These are phyloP conservation scores for Lachnellula occidentalis DNA, from an alignment of 2,329 filamentous ascomycete species.

Conservation along the genomic window DNA sequence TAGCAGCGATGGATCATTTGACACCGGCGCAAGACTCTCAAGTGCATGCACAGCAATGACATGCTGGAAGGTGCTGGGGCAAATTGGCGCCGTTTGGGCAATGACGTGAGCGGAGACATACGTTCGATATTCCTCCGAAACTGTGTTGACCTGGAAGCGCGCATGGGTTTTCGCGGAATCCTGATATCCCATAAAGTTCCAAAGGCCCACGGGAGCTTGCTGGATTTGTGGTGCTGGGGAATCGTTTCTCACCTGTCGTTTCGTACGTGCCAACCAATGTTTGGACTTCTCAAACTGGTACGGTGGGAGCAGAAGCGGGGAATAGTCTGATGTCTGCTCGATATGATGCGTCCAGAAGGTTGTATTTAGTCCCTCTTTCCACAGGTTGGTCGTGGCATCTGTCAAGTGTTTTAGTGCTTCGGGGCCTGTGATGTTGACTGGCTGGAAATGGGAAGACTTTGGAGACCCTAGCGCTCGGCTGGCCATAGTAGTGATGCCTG, in stretches of 20 bases:
- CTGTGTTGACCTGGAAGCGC: constrained; percentile 17
- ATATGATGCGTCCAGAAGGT: constrained; percentile 30
- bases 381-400: constrained; percentile 25
- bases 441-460: constrained; percentile 10
- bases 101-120: constrained; percentile 10
- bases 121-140: constrained; percentile 5
- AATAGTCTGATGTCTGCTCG: constrained; percentile 21
- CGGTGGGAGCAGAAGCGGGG: constrained; percentile 26
- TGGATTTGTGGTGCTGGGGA: background rate
- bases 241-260: background rate
- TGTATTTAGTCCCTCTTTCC: constrained; percentile 25
- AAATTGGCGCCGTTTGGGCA: constrained; percentile 15
- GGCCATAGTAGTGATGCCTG: constrained; percentile 32
- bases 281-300: constrained; percentile 33
- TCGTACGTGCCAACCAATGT: constrained; percentile 29
- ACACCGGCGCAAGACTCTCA: constrained; percentile 4
- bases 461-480: constrained; percentile 21
- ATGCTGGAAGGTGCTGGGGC: constrained; percentile 12
- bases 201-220: constrained; percentile 5
- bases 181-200: constrained; percentile 13
- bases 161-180: constrained; percentile 4
- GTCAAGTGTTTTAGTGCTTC: constrained; percentile 19
- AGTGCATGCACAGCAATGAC: constrained; percentile 11
- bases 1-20: background rate
- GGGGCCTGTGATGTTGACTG: constrained; percentile 19